A percentile compares a stretch with the other conserved stretches of the same genome.
These are phyloP conservation scores for Barnettozyma vustinii DNA, from an alignment of 805 yeast species.

Conservation along the genomic window DNA sequence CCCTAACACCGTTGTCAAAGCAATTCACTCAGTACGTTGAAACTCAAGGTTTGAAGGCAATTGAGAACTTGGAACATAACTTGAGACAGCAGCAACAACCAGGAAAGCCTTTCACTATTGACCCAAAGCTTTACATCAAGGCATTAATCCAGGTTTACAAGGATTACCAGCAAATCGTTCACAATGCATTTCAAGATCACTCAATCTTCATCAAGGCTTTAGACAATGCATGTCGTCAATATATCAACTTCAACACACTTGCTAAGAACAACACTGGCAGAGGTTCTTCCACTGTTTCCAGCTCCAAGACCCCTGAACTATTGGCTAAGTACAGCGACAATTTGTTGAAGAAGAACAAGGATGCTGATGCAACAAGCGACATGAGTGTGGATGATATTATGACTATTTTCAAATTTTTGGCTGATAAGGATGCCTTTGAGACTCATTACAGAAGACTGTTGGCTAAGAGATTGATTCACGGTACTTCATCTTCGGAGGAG, in stretches of 20 bases:
- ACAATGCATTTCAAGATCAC: slow-evolving; percentile 62
- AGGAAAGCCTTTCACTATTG: slow-evolving; percentile 33
- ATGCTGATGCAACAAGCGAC: slow-evolving; percentile 57
- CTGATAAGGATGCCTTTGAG: slow-evolving; percentile 94
- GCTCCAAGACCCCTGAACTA: slow-evolving; percentile 86
- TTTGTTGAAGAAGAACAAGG: slow-evolving; percentile 69
- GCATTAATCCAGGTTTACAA: slow-evolving; percentile 66
- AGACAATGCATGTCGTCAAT: slow-evolving; percentile 82
- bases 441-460: slow-evolving; percentile 83
- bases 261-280: slow-evolving; percentile 46
- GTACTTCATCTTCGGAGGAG: slow-evolving; percentile 76
- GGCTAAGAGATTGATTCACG: slow-evolving; percentile 84
- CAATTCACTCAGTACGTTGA: slow-evolving; percentile 70
- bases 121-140: slow-evolving; percentile 77
- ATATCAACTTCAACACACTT: slow-evolving; percentile 75
- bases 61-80: slow-evolving; percentile 48
- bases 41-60: slow-evolving; percentile 53
- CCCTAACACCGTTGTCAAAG: slow-evolving; percentile 72
- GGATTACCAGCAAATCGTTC: slow-evolving; percentile 61
- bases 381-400: slow-evolving; percentile 82
- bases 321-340: slow-evolving; percentile 87
- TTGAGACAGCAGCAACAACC: slow-evolving; percentile 17
- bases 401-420: slow-evolving; percentile 79
- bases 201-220: slow-evolving; percentile 79
- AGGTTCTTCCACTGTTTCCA: slow-evolving; percentile 11